Evolutionary conservation across 2,329 filamentous ascomycete species (phyloP).

Genomic region (Colletotrichum noveboracense): DNA sequence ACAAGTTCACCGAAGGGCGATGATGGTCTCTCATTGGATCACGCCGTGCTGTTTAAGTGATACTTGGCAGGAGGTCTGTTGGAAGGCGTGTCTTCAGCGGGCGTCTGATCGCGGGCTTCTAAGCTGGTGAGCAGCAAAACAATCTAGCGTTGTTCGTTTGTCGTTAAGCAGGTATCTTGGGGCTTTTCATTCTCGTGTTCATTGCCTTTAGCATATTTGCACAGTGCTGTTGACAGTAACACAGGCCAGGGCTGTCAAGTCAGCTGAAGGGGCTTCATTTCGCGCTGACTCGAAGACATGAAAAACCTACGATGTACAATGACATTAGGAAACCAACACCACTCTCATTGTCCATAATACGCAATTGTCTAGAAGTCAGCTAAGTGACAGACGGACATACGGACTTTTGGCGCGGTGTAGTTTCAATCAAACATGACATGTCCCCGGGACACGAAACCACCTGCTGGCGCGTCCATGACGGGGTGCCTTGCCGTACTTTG

Average conservation of each 20-base stretch:
- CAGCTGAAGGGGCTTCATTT: not conserved
- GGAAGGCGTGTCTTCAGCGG: not conserved
- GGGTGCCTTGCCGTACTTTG: not conserved
- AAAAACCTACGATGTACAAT: not conserved
- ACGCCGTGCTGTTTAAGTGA: not conserved
- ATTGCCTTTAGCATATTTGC: not conserved
- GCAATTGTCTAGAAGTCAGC: not conserved
- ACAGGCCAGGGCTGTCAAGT: not conserved
- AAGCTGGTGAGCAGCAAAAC: not conserved
- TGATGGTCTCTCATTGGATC: not conserved
- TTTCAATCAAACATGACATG: not conserved
- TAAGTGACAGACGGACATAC: not conserved
- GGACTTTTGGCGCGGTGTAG: not conserved
- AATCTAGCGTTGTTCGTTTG: not conserved
- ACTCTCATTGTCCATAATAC: not conserved
- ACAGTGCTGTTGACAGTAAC: not conserved
- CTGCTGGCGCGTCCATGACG: not conserved
- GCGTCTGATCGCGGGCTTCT: not conserved
- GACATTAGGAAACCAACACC: not conserved
- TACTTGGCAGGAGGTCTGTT: not conserved
- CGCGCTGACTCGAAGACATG: not conserved
- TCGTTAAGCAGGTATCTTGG: not conserved
- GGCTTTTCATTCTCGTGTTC: rapidly evolving
- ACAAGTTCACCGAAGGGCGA: not conserved
- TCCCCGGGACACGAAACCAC: not conserved